Evolutionary conservation across 345 rosid genomes (phyloP), one percentile per base, ranked within the genome.

Genomic region (Heritiera littoralis): DNA sequence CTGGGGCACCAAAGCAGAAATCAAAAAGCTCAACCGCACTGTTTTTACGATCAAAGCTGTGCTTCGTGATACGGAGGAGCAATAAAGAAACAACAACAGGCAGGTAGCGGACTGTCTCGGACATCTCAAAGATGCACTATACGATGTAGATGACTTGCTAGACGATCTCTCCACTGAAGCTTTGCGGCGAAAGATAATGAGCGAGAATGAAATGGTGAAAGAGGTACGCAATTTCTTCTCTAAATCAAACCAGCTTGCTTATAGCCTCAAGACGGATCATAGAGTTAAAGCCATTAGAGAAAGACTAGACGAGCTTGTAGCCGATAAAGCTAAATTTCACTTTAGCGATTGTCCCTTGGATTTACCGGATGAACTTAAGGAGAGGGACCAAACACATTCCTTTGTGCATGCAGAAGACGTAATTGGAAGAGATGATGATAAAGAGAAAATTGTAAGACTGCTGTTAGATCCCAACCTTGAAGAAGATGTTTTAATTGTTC

Each of bases 211-310:
- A 14, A n/a, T 6, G 69, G 23, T 8, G 20, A 65, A 38, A 66
- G 23, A 66, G 51, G 52, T 66, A 40, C 14, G 15, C 46, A 11
- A 18, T 17, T 67, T 67, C 54, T 67, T 67, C 51, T 67, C 54
- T 0, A n/a, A 67, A n/a, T 67, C 35, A 10, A 67, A 67, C 35
- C 17, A 43, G 49, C 52, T 67, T 20, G 35, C 32, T 9, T 67
- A 45, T 67, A 11, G 72, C n/a, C 15, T 43, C 8, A 10, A 67
- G 72, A 67, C n/a, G 72, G 54, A 54, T 67, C 72, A 43, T 43
- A 67, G 28, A 66, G 28, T 66, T 66, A 66, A n/a, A 66, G 49
- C 2, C 23, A 4, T 66, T 7, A 66, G 49, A 41, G 30, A 66
- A 30, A 66, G 48, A 41, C 30, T 66, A 41, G 51, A 66, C 4